Evolutionary conservation across 495 filamentous ascomycete species (phyloP).

Genomic region (Neurospora cerealis): DNA sequence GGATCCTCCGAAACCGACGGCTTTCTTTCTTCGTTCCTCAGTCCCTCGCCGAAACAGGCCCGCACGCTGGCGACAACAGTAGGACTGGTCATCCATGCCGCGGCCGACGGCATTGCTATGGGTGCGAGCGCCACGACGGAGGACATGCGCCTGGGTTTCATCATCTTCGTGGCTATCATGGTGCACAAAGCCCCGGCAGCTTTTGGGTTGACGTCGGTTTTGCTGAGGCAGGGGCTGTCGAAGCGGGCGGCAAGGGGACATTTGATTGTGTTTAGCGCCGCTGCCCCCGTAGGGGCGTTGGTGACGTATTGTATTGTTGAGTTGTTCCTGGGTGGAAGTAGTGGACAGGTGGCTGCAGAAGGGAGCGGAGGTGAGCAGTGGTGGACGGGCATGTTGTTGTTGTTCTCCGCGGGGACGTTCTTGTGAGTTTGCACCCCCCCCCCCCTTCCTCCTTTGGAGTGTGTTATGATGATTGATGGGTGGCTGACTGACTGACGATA

Average conservation of each 20-base stretch:
- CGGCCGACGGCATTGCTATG: slow-evolving; percentile 93
- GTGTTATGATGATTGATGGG: neutral
- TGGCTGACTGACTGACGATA: slow-evolving; percentile 8
- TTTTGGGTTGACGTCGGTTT: slow-evolving; percentile 81
- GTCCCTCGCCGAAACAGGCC: slow-evolving; percentile 40
- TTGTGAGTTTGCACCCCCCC: slow-evolving; percentile 70
- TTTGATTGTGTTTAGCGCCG: slow-evolving; percentile 81
- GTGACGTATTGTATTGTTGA: slow-evolving; percentile 71
- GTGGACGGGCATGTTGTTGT: slow-evolving; percentile 84
- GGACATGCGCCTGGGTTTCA: slow-evolving; percentile 63
- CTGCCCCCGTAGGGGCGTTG: slow-evolving; percentile 79
- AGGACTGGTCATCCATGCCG: slow-evolving; percentile 91
- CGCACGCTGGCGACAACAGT: slow-evolving; percentile 66
- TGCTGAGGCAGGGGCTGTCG: slow-evolving; percentile 78
- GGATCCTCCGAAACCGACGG: slow-evolving; percentile 30
- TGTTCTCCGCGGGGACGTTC: slow-evolving; percentile 94
- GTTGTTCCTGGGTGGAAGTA: slow-evolving; percentile 49
- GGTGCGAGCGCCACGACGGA: slow-evolving; percentile 72
- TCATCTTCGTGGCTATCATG: slow-evolving; percentile 95
- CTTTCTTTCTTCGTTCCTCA: slow-evolving; percentile 36
- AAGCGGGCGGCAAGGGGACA: slow-evolving; percentile 80
- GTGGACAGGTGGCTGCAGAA: slow-evolving; percentile 20
- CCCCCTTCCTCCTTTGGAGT: neutral
- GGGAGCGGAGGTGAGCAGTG: slow-evolving; percentile 39
- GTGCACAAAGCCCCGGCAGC: slow-evolving; percentile 94